A percentile compares a stretch with the other conserved stretches of the same genome.
Conservation (phyloP, 805 yeast species). For the Blastobotrys mokoenaii region DNA sequence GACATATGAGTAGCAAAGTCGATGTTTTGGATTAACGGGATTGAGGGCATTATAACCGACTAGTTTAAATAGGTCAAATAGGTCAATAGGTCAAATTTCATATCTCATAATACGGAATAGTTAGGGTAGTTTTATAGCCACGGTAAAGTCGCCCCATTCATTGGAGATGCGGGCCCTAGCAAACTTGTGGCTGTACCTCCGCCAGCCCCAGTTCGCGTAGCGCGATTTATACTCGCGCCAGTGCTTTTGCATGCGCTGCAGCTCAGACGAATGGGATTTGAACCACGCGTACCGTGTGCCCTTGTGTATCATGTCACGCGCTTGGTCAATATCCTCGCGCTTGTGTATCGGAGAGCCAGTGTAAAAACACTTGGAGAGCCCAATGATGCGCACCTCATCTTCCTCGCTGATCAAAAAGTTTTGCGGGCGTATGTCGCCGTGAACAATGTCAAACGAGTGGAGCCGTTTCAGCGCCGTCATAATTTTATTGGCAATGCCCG, state of each 20-base stretch:
- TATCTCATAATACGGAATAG: no score
- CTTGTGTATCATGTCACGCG: not conserved
- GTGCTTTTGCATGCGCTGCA: not conserved
- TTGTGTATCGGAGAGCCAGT: not conserved
- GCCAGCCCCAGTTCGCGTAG: not conserved
- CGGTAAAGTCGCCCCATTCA: not conserved
- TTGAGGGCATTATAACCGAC: not conserved
- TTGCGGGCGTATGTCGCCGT: not conserved
- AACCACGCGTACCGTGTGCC: not conserved
- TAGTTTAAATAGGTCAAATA: no score
- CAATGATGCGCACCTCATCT: not conserved
- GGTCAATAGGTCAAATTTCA: no score
- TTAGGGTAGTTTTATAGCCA: not conserved
- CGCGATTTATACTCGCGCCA: conserved; percentile 2
- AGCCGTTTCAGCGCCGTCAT: not conserved
- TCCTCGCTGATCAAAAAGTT: not conserved
- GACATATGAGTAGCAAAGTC: no score
- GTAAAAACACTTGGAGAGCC: not conserved
- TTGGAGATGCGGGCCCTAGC: not conserved
- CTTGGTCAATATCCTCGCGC: not conserved
- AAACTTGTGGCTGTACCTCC: not conserved
- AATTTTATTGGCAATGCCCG: conserved; percentile 1
- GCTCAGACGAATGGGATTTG: not conserved
- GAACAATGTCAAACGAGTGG: not conserved
- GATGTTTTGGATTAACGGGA: no score